Conservation (phyloP, 768 basidiomycete genomes). For the Lactarius sanguifluus region DNA sequence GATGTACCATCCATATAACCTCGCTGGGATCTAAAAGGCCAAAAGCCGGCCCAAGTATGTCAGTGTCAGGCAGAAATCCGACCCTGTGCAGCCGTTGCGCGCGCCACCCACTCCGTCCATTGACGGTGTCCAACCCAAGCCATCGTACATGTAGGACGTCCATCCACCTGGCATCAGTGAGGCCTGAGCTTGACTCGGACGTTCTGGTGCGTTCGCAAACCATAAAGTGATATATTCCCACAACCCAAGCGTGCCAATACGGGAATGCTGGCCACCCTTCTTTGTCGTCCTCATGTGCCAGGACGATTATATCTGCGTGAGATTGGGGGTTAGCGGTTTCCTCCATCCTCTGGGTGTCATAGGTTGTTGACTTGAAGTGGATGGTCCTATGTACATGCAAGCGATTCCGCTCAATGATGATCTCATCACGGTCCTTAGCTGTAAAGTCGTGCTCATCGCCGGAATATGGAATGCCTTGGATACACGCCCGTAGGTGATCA, state of each 20-base stretch:
- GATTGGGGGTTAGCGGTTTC: not conserved
- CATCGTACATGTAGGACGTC: conserved; percentile 11
- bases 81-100: conserved; percentile 28
- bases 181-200: conserved; percentile 34
- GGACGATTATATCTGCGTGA: conserved; percentile 35
- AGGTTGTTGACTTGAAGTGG: not conserved
- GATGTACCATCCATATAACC: conserved; percentile 34
- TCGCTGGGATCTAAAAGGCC: conserved; percentile 35
- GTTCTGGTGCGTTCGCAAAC: conserved; percentile 15
- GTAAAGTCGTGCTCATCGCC: not conserved
- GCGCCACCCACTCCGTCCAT: conserved; percentile 3
- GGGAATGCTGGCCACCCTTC: conserved; percentile 22
- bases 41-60: conserved; percentile 30
- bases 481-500: no score
- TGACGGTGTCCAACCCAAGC: conserved; percentile 11
- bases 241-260: conserved; percentile 35
- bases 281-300: not conserved
- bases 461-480: no score
- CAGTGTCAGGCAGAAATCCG: conserved; percentile 29
- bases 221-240: conserved; percentile 34
- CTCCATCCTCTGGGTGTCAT: not conserved
- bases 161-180: conserved; percentile 27
- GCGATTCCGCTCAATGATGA: not conserved
- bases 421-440: not conserved
- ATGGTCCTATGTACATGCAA: not conserved